Evolutionary conservation across 371 early-diverging fungal genomes (phyloP), one percentile per base, ranked within the genome.

Genomic region (Homolaphlyctis polyrhiza): DNA sequence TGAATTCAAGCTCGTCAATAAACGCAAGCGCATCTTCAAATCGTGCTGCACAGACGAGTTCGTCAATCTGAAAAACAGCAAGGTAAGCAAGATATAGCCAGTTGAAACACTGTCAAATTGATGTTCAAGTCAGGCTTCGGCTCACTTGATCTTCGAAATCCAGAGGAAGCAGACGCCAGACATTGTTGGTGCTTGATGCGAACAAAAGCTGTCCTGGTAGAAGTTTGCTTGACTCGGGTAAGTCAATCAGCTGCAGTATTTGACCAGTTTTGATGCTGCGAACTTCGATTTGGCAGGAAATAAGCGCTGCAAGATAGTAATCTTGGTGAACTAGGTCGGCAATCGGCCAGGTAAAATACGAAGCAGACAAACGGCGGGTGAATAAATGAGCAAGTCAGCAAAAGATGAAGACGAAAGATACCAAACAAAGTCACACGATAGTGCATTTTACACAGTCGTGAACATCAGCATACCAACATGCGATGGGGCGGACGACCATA

Each of bases 71-170:
- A 25, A 51, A 59, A 36, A 18, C 18, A n/a, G 35, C 32, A 8
- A 21, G 11, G 39, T 47, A 16, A 52, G 35, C 30, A n/a, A 57
- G 32, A n/a, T n/a, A n/a, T n/a, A n/a, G n/a, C n/a, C n/a, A n/a
- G n/a, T n/a, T n/a, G n/a, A n/a, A n/a, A n/a, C n/a, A n/a, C n/a
- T n/a, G n/a, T n/a, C n/a, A n/a, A n/a, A n/a, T n/a, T n/a, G n/a
- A n/a, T n/a, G n/a, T n/a, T n/a, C n/a, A n/a, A 39, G 39, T 39
- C 18, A 18, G 8, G 39, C 18, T 39, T 18, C 18, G 39, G 11
- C 8, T 8, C 67, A 91, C 93, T 79, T 95, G 96, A 34, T 91
- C 88, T 21, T 91, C 89, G 60, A 94, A 93, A 64, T 91, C 93
- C 50, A 84, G 78, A 0, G 94, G 92, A 14, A 92, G 82, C 8